Conservation (phyloP, 2,329 filamentous ascomycete species). For the Fusarium albidum region DNA sequence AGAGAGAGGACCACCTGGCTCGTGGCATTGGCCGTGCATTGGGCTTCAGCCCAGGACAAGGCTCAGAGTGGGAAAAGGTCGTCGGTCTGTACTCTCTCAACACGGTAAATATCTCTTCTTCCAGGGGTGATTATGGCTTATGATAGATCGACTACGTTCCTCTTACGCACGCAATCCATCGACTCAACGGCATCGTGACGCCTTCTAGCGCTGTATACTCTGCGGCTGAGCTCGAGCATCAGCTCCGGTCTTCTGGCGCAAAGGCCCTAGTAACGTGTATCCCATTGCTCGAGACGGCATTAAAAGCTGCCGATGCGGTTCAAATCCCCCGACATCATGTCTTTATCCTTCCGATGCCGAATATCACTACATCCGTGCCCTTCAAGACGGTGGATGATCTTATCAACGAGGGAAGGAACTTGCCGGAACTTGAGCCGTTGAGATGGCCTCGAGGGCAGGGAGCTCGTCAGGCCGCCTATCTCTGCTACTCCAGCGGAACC, state of each 20-base stretch:
- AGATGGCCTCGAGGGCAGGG: conserved; percentile 72
- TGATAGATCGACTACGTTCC: conserved; percentile 76
- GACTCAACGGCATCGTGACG: conserved; percentile 76
- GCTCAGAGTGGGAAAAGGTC: conserved; percentile 84
- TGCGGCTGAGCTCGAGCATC: conserved; percentile 73
- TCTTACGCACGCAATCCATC: conserved; percentile 76
- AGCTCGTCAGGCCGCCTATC: conserved; percentile 73
- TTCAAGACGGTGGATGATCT: conserved; percentile 74
- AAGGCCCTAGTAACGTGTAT: conserved; percentile 77
- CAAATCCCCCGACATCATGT: conserved; percentile 71
- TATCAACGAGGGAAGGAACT: conserved; percentile 64
- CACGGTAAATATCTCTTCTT: conserved; percentile 60
- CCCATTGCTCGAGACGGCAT: conserved; percentile 70
- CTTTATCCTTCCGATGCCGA: too few species aligned
- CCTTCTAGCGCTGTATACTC: conserved; percentile 81
- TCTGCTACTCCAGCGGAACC: conserved; percentile 84
- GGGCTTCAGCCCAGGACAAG: conserved; percentile 77
- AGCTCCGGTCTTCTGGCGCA: conserved; percentile 73
- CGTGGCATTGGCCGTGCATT: conserved; percentile 73
- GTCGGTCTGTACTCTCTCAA: conserved; percentile 81
- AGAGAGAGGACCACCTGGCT: conserved; percentile 72
- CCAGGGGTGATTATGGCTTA: too few species aligned
- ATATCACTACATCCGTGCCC: too few species aligned
- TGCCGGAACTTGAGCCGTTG: conserved; percentile 63
- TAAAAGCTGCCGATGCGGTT: too few species aligned